A percentile compares a stretch with the other conserved stretches of the same genome.
These are phyloP conservation scores for Marasmius oreades DNA, from an alignment of 1,284 basidiomycete species.

Conservation along the genomic window DNA sequence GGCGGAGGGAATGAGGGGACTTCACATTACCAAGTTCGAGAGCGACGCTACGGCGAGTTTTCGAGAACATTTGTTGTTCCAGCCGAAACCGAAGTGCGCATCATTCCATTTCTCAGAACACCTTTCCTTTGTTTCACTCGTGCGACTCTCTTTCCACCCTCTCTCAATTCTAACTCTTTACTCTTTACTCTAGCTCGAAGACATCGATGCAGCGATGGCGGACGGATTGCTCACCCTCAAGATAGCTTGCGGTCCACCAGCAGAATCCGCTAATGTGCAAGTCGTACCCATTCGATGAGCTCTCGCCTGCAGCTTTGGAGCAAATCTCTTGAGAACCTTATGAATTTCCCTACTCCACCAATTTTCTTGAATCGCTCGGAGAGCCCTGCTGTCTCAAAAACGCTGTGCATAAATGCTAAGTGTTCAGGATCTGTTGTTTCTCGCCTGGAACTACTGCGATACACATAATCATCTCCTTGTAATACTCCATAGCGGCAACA, in stretches of 20 bases:
- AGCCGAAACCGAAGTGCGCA: conserved; percentile 5
- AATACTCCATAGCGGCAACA: background rate
- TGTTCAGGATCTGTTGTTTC: background rate
- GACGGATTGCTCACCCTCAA: background rate
- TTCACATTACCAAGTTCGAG: background rate
- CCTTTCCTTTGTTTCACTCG: background rate
- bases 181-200: background rate
- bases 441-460: background rate
- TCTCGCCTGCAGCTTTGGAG: background rate
- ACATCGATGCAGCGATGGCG: conserved; percentile 1
- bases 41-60: conserved; percentile 1
- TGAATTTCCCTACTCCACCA: background rate
- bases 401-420: background rate
- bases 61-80: conserved; percentile 1
- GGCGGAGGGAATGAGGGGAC: background rate
- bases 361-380: background rate
- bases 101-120: background rate
- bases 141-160: background rate
- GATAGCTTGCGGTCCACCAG: background rate
- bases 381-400: background rate
- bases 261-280: background rate
- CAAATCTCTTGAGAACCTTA: background rate
- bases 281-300: conserved; percentile 1
- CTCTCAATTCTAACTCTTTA: background rate
- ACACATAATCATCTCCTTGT: background rate